A percentile compares a stretch with the other conserved stretches of the same genome.
Evolutionary conservation across 1,284 basidiomycete species (phyloP).

Genomic region (Cryptococcus sp.): DNA sequence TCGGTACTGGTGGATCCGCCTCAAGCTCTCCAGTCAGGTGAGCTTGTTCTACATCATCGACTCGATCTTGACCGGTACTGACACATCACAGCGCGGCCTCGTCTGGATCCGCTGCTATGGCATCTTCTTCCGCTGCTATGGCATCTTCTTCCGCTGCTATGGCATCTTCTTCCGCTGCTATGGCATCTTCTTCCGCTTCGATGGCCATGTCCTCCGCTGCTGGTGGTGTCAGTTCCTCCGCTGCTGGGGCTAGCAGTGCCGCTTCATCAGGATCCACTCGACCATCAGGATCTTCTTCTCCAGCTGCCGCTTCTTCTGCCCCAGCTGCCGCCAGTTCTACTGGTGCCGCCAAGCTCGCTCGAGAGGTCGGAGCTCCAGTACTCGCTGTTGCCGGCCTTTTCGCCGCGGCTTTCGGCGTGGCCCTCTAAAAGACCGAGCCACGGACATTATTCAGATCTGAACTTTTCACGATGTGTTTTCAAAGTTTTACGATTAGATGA

Average conservation of each 20-base stretch:
- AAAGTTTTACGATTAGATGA: too few species aligned
- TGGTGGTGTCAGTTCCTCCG: background rate
- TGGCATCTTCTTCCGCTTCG: conserved; percentile 14
- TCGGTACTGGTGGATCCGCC: background rate
- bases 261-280: too few species aligned
- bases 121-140: conserved; percentile 1
- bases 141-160: conserved; percentile 9
- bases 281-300: too few species aligned
- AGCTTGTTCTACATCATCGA: background rate
- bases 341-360: background rate
- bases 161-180: background rate
- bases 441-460: too few species aligned
- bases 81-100: background rate
- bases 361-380: conserved; percentile 7
- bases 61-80: too few species aligned
- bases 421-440: background rate
- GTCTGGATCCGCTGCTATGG: background rate
- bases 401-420: background rate
- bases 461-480: too few species aligned
- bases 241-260: too few species aligned
- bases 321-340: conserved; percentile 21
- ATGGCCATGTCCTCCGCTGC: conserved; percentile 22
- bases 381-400: conserved; percentile 12
- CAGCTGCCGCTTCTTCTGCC: conserved; percentile 6
- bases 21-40: background rate